Evolutionary conservation across 768 basidiomycete species (phyloP).

Genomic region (Xerocomellus intermedius): DNA sequence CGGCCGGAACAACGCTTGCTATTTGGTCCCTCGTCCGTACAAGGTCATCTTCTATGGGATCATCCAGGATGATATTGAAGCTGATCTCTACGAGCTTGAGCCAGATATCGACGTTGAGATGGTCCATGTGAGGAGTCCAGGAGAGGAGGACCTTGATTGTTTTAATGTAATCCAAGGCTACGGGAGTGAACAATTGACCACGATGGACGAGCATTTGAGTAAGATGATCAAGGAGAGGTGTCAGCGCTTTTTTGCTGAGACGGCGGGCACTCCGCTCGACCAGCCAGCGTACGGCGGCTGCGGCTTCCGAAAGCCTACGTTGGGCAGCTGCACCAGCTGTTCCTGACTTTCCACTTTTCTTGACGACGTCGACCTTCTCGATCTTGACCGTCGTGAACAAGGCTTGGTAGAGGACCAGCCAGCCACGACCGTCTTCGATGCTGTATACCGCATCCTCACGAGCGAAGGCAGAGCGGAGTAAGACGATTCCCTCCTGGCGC

Average conservation of each 20-base stretch:
- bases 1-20: conserved; percentile 7
- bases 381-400: conserved; percentile 63
- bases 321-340: conserved; percentile 45
- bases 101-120: conserved; percentile 67
- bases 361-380: conserved; percentile 54
- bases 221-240: conserved; percentile 63
- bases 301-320: conserved; percentile 64
- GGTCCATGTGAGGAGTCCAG: conserved; percentile 76
- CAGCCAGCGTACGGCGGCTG: conserved; percentile 69
- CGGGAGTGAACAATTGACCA: conserved; percentile 53
- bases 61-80: conserved; percentile 77
- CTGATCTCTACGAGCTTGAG: conserved; percentile 60
- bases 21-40: conserved; percentile 26
- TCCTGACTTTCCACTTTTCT: conserved; percentile 41
- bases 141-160: conserved; percentile 62
- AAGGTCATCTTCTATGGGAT: conserved; percentile 40
- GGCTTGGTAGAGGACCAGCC: conserved; percentile 70
- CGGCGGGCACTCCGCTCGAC: conserved; percentile 58
- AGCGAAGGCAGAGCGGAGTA: conserved; percentile 52
- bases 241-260: conserved; percentile 55
- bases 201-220: conserved; percentile 54
- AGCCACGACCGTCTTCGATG: conserved; percentile 42
- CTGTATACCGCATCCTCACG: conserved; percentile 44
- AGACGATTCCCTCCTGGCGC: conserved; percentile 58
- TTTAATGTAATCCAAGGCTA: conserved; percentile 82